Evolutionary conservation across 345 rosid species (phyloP).

Genomic region (Anastatica hierochuntica): DNA sequence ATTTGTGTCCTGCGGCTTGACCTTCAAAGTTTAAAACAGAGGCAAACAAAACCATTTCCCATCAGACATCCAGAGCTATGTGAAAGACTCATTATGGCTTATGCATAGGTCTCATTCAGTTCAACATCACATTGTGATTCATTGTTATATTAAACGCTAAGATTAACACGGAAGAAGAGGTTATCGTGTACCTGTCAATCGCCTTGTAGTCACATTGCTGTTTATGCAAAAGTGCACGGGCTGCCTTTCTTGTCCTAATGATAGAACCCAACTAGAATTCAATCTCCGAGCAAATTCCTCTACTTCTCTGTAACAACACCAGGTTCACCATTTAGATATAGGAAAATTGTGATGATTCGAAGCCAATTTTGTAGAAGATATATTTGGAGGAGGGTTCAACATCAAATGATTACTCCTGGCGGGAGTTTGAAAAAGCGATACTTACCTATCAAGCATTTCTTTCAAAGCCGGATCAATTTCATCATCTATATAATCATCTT

Average conservation of each 20-base stretch:
- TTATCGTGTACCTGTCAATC: constrained; percentile 37
- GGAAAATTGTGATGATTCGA: too few relatives aligned
- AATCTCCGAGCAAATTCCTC: constrained; percentile 91
- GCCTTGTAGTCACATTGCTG: constrained; percentile 40
- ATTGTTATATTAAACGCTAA: not conserved
- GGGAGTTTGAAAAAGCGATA: not conserved
- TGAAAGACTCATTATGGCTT: constrained; percentile 2
- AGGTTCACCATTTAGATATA: constrained; percentile 1
- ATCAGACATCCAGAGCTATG: constrained; percentile 20
- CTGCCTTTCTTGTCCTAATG: constrained; percentile 53
- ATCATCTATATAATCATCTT: constrained; percentile 68
- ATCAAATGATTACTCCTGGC: not conserved
- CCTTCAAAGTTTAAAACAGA: constrained; percentile 20
- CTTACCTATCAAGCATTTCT: constrained; percentile 80
- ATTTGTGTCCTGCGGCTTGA: constrained; percentile 26
- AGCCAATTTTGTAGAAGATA: too few relatives aligned
- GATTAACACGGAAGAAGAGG: not conserved
- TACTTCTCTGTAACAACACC: constrained; percentile 51
- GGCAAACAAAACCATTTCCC: constrained; percentile 10
- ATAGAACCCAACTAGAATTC: constrained; percentile 75
- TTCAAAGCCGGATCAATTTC: constrained; percentile 81
- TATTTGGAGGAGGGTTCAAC: not conserved
- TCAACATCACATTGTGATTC: not conserved
- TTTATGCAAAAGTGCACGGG: constrained; percentile 40
- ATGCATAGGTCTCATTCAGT: not conserved